Percentiles rank a stretch among this genome's conserved stretches.
phyloP scores from a whole-genome alignment of 1,284 basidiomycete species.

The Leucoagaricus sp. region DNA sequence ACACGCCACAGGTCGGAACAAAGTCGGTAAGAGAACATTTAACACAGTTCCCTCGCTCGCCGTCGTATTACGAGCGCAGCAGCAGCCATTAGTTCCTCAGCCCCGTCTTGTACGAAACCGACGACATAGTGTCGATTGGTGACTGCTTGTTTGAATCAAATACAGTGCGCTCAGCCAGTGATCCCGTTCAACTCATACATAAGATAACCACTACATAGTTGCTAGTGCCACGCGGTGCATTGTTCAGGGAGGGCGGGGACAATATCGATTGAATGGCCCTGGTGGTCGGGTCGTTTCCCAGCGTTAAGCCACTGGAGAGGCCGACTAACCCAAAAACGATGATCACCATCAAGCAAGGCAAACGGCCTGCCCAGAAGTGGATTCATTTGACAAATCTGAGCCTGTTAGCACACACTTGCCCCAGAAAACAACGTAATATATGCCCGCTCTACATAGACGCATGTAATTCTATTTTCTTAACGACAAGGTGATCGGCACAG shows the following conservation, averaged over 20 bases:
- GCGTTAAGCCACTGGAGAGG: neutral
- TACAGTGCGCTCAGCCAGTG: too few relatives aligned
- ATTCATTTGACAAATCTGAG: neutral
- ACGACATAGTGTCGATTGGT: too few relatives aligned
- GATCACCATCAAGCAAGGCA: neutral
- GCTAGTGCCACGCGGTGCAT: too few relatives aligned
- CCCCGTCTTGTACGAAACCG: too few relatives aligned
- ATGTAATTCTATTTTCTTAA: neutral
- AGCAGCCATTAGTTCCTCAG: too few relatives aligned
- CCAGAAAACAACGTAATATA: neutral
- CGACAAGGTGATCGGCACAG: neutral
- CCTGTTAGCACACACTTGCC: neutral
- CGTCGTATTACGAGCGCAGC: too few relatives aligned
- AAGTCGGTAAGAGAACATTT: too few relatives aligned
- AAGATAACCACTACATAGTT: neutral
- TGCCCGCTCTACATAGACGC: too few relatives aligned
- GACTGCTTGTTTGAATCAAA: too few relatives aligned
- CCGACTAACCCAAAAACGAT: neutral
- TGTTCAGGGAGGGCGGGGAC: constrained; percentile 3
- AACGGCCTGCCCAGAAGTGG: neutral
- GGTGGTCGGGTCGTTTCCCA: neutral
- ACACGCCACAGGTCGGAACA: too few relatives aligned
- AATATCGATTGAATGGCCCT: neutral
- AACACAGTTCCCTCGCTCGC: too few relatives aligned
- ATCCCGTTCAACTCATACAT: neutral